Evolutionary conservation across 805 yeast species (phyloP).

Genomic region (Brettanomyces sp.): DNA sequence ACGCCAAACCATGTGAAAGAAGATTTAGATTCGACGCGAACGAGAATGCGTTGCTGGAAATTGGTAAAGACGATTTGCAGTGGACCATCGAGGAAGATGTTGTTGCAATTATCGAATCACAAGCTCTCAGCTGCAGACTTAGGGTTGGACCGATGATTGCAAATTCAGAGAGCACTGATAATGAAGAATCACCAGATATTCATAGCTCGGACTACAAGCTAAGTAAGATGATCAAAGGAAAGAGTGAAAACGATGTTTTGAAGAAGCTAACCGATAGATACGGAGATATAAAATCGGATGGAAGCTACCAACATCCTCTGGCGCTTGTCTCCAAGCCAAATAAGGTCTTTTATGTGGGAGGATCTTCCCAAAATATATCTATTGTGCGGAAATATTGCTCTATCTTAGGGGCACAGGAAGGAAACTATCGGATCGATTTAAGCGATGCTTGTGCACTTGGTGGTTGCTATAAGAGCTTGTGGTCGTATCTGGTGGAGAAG

Average conservation of each 20-base stretch:
- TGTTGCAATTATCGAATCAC: conserved; percentile 72
- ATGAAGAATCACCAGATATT: conserved; percentile 1
- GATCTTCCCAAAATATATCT: conserved; percentile 65
- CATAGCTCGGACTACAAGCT: not conserved
- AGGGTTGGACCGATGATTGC: conserved; percentile 73
- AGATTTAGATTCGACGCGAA: conserved; percentile 34
- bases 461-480: conserved; percentile 78
- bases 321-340: conserved; percentile 50
- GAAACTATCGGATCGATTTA: conserved; percentile 63
- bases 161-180: conserved; percentile 8
- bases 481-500: conserved; percentile 42
- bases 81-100: conserved; percentile 60
- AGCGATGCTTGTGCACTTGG: conserved; percentile 91
- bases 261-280: conserved; percentile 13
- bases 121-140: conserved; percentile 74
- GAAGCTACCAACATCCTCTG: conserved; percentile 33
- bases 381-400: conserved; percentile 62
- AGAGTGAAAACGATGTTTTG: conserved; percentile 13
- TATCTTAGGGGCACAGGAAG: conserved; percentile 56
- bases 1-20: conserved; percentile 54
- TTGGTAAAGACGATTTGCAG: conserved; percentile 17
- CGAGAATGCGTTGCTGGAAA: conserved; percentile 24
- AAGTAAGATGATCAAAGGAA: not conserved
- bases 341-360: conserved; percentile 77
- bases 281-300: conserved; percentile 38